These are phyloP conservation scores for Coemansia sp. DNA, from an alignment of 192 early-diverging fungal species.

Conservation along the genomic window DNA sequence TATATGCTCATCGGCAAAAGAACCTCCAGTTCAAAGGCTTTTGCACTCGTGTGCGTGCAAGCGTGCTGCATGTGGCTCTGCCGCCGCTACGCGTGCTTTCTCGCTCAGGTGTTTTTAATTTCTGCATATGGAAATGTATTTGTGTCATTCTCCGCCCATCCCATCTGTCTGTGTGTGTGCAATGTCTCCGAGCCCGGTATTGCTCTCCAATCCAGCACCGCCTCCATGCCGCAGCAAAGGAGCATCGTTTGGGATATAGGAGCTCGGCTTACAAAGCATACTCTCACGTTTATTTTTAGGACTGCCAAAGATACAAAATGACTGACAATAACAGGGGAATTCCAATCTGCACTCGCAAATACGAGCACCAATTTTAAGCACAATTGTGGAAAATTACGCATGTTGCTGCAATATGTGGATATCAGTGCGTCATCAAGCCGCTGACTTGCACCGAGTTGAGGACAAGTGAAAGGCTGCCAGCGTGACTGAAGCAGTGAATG, in stretches of 20 bases:
- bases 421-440: not conserved
- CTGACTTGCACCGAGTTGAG: slow-evolving; percentile 13
- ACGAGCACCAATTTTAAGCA: slow-evolving; percentile 1
- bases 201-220: not conserved
- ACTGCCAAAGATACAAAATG: not conserved
- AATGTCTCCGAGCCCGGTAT: not conserved
- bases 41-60: slow-evolving; percentile 1
- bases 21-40: not conserved
- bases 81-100: not conserved
- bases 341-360: slow-evolving; percentile 1
- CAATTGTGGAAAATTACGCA: slow-evolving; percentile 9
- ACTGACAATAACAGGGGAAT: not conserved
- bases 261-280: slow-evolving; percentile 8
- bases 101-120: slow-evolving; percentile 13
- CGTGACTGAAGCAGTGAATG: not conserved
- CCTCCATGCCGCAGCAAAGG: not conserved
- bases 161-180: not conserved
- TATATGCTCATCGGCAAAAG: not conserved
- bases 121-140: slow-evolving; percentile 6
- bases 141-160: not conserved
- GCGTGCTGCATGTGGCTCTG: slow-evolving; percentile 10
- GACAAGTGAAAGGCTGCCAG: not conserved
- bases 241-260: not conserved
- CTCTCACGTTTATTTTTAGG: slow-evolving; percentile 6
- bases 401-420: slow-evolving; percentile 9